Evolutionary conservation across 495 filamentous ascomycete species (phyloP), one percentile per base, ranked within the genome.

Genomic region (Talaromyces liani): DNA sequence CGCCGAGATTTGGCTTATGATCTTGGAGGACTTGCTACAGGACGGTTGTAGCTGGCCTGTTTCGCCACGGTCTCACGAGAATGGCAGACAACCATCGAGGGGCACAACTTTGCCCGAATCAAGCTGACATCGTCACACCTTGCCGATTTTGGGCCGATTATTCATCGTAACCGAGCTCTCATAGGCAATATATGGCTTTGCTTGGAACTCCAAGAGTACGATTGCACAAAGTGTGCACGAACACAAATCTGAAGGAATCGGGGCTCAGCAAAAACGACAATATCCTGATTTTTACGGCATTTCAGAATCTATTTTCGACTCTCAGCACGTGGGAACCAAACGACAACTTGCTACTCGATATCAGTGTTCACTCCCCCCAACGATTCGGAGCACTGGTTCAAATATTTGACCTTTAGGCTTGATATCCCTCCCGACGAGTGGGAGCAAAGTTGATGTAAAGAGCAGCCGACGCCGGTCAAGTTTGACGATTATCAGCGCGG

Each of bases 21-120:
- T 68, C 16, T 45, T 68, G 51, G 65, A 68, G 62, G 54, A 10
- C 49, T 64, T 68, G 62, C 60, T 75, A 36, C 68, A 70, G 65
- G 67, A 71, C 29, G 16, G 33, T 68, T 68, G 66, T 36, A 69
- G 67, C 61, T 73, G 65, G 69, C 66, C 73, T 61, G 53, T 60
- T 72, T 73, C 51, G 71, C 71, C 65, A 68, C 73, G 65, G 73
- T 76, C 51, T 79, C 71, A 61, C 68, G 70, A 73, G 75, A 75
- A 63, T 76, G 73, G 67, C 75, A 75, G 62, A 63, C 65, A 60
- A 67, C 67, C 14, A 54, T 79, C 63, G 76, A 77, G 70, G 70
- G 63, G 64, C 58, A 73, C 64, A 75, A 69, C 65, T 77, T 76
- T 71, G 67, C 68, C 68, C 69, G 71, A 64, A 69, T 79, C 68